Percentiles rank a stretch among this genome's conserved stretches.
Evolutionary conservation across 306 rosid genomes (phyloP).

Genomic region (Argentina anserina): DNA sequence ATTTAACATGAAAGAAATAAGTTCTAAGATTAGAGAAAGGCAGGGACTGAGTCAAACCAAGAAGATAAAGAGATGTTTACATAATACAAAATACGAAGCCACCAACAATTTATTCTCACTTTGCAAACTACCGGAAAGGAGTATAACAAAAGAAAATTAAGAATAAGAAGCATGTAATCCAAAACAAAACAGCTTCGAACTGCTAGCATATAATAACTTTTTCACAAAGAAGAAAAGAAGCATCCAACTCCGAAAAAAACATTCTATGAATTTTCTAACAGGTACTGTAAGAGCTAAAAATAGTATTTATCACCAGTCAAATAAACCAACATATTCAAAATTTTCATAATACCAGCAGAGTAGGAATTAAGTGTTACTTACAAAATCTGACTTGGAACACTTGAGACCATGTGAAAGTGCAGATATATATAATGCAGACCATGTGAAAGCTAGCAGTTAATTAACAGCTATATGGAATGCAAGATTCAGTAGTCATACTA

Average conservation of each 20-base stretch:
- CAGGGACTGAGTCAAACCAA: neutral
- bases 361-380: conserved; percentile 43
- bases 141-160: neutral
- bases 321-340: neutral
- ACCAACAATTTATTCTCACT: neutral
- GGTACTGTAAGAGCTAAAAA: neutral
- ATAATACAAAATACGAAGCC: neutral
- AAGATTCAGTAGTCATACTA: too few species aligned
- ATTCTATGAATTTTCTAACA: neutral
- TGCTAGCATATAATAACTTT: neutral
- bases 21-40: neutral
- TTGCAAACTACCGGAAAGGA: neutral
- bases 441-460: too few species aligned
- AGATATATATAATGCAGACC: conserved; percentile 79
- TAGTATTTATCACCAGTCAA: neutral
- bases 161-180: neutral
- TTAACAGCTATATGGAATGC: too few species aligned
- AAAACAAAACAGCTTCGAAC: conserved; percentile 14
- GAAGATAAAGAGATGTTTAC: neutral
- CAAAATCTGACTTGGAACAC: conserved; percentile 71
- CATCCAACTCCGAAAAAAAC: neutral
- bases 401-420: conserved; percentile 70
- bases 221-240: neutral
- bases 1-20: too few species aligned
- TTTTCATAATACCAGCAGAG: conserved; percentile 6